Percentiles rank a stretch among this genome's conserved stretches.
These are phyloP conservation scores for Phalaenopsis equestris DNA, from an alignment of 106 monocot genomes.

Conservation along the genomic window DNA sequence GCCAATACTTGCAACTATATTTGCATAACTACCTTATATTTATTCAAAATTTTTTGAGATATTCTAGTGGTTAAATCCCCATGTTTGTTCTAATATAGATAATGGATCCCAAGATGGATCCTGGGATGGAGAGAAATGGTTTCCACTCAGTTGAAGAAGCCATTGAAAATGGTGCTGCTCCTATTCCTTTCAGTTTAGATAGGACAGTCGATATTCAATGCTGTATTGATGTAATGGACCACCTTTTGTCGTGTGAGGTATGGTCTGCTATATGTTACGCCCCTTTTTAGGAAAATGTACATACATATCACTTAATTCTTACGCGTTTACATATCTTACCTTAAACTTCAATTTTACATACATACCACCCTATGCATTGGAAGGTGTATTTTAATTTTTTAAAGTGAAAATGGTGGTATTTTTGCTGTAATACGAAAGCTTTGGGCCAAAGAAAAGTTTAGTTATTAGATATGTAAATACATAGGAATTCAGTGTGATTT, in stretches of 20 bases:
- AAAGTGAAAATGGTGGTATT: too few species aligned
- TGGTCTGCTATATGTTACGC: neutral
- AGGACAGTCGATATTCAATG: constrained; percentile 70
- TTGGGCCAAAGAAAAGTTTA: too few species aligned
- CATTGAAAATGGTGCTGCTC: constrained; percentile 83
- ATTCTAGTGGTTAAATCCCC: neutral
- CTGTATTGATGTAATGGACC: constrained; percentile 91
- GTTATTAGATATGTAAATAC: too few species aligned
- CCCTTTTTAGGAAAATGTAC: too few species aligned
- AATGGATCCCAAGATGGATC: constrained; percentile 99
- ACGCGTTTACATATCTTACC: too few species aligned
- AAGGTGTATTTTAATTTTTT: too few species aligned
- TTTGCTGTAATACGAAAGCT: too few species aligned
- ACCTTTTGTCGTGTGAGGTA: constrained; percentile 96
- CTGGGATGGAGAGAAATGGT: constrained; percentile 71
- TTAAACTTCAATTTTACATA: too few species aligned
- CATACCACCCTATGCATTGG: too few species aligned
- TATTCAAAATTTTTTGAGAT: neutral
- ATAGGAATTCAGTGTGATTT: too few species aligned
- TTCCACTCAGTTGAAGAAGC: constrained; percentile 90
- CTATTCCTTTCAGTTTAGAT: constrained; percentile 78
- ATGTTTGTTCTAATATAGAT: constrained; percentile 38
- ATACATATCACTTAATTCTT: too few species aligned
- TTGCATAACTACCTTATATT: neutral
- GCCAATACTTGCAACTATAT: neutral